Base-by-base conservation (phyloP, 2,329 filamentous ascomycete genomes). In the Trichoderma sp. region DNA sequence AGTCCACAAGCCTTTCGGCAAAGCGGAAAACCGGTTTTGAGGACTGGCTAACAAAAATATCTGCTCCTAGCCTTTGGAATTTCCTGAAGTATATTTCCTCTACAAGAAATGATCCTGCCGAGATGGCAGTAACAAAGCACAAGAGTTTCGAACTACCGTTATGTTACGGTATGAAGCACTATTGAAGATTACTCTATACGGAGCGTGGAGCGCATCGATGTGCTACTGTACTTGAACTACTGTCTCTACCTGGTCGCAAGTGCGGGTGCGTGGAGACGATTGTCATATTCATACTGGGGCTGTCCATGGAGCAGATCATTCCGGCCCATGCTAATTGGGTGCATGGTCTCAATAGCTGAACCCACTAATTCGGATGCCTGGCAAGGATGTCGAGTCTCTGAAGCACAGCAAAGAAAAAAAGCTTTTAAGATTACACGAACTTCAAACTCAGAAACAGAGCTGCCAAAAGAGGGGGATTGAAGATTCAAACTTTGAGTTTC, bases 301-400 rank as follows among this genome's bases (percentile, higher is more conserved):
- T 24, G 33, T 64, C 64, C 69, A 70, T 73, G 73, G 55, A 70
- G 70, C 66, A 73, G 72, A 73, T 73, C 72, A 73, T 72, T 71
- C 73, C 66, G 64, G 69, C 67, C 68, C 70, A 68, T 73, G 73
- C 70, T 74, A 70, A 71, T 74, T 73, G 71, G 72, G 64, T 43
- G 63, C 70, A 64, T 64, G 69, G 67, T 40, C 68, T 72, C 70
- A 72, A 69, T 69, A 74, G 72, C 72, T 74, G 73, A 73, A 65
- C 59, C 29, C 53, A 58, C 73, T 74, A 73, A 68, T 27, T 63
- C 49, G 66, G 68, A 57, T 68, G 66, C 24, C 47, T 58, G 70
- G 68, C 69, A 72, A 63, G 71, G 71, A 73, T 72, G 60, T 68
- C 57, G 70, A 59, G 47, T 27, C 35, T 61, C 53, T 49, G 37